Percentiles rank a stretch among this genome's conserved stretches.
Evolutionary conservation across 768 basidiomycete species (phyloP).

Genomic region (Naganishia onofrii): DNA sequence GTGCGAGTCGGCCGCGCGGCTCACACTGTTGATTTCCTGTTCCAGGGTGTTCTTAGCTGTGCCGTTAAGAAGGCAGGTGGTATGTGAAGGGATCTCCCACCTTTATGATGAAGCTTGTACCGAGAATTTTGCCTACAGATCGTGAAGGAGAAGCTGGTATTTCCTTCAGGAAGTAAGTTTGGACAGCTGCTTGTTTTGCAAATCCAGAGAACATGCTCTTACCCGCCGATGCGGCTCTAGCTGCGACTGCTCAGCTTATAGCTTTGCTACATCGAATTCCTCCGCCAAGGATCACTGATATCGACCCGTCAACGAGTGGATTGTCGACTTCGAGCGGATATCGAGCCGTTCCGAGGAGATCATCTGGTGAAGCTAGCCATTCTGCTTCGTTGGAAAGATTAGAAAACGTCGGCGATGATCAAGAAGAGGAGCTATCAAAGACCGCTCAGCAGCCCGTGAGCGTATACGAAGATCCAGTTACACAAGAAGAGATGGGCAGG

Average conservation of each 20-base stretch:
- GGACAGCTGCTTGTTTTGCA: neutral
- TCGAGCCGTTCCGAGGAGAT: neutral
- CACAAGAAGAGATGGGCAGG: slow-evolving; percentile 58
- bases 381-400: neutral
- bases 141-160: slow-evolving; percentile 86
- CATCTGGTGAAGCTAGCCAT: neutral
- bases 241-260: slow-evolving; percentile 91
- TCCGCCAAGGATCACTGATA: slow-evolving; percentile 34
- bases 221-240: slow-evolving; percentile 28
- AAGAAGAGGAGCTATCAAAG: slow-evolving; percentile 39
- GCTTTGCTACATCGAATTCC: slow-evolving; percentile 71
- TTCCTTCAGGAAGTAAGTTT: slow-evolving; percentile 75
- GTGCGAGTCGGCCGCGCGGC: neutral
- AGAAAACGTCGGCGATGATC: slow-evolving; percentile 44
- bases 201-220: neutral
- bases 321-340: neutral
- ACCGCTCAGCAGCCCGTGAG: slow-evolving; percentile 37
- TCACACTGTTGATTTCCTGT: slow-evolving; percentile 22
- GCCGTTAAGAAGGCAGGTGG: slow-evolving; percentile 90
- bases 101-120: neutral
- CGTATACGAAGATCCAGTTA: neutral
- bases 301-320: neutral
- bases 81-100: too few relatives aligned
- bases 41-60: slow-evolving; percentile 88
- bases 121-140: slow-evolving; percentile 59